Evolutionary conservation across 2,329 filamentous ascomycete species (phyloP), one percentile per base, ranked within the genome.

Genomic region (Phialophora tarda): DNA sequence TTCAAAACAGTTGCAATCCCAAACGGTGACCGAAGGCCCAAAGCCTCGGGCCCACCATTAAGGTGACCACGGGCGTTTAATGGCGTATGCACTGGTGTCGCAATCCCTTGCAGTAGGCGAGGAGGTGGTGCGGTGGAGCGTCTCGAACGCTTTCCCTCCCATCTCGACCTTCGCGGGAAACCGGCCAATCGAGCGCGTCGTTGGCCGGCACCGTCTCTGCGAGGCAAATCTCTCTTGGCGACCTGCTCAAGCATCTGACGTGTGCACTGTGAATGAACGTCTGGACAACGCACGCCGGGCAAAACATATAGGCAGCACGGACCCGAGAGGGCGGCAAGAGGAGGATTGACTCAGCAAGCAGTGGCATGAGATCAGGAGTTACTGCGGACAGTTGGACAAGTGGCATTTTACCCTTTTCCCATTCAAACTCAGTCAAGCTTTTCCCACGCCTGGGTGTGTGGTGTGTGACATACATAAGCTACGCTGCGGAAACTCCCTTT

Each of bases 231-330:
- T 55, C 38, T 50, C 59, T 60, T 63, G 65, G 61, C 60, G 44
- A n/a, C 1, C 8, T 14, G 51, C 47, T 64, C 61, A 69, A 66
- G 64, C 63, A 44, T 66, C 67, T 69, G 55, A 69, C 67, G 67
- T 69, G 67, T 69, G 67, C 60, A 69, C 67, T 66, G 61, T 64
- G 63, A 66, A 64, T 66, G 59, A 51, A 69, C 67, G 34, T 69
- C 67, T 53, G 23, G 4, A 48, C 55, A 1, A 21, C 48, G 23
- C 41, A 53, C 23, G 5, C 23, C 30, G 38, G 44, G 54, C 24
- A 26, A 53, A 60, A 64, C 62, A 59, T 64, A 64, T 64, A 64
- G 34, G 30, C 62, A 58, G 34, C 41, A 30, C 41, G 50, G 50
- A 53, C 12, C 21, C n/a, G 50, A 32, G 50, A 53, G 23, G 24